These are phyloP conservation scores for Zygotorulaspora florentina DNA, from an alignment of 805 yeast genomes.

Conservation along the genomic window DNA sequence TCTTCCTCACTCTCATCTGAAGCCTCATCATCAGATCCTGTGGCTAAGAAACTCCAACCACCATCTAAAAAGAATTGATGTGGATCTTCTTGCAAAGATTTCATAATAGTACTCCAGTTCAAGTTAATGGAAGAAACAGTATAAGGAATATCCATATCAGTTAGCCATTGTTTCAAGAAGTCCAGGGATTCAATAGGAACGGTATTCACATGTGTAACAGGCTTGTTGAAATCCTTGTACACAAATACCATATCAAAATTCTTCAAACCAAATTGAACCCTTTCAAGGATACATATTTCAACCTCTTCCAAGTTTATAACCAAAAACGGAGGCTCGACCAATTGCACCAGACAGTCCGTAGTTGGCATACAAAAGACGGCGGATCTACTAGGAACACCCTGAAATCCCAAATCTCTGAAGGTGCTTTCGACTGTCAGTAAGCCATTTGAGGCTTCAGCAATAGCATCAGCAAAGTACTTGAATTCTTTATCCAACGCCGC, in stretches of 20 bases:
- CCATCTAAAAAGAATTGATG: conserved; percentile 91
- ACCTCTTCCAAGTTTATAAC: conserved; percentile 89
- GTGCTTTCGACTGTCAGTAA: conserved; percentile 87
- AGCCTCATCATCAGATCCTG: conserved; percentile 75
- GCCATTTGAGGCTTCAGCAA: conserved; percentile 84
- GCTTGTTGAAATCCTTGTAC: conserved; percentile 80
- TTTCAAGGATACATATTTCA: conserved; percentile 91
- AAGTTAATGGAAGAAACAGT: conserved; percentile 93
- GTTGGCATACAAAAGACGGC: conserved; percentile 95
- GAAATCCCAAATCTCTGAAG: conserved; percentile 92
- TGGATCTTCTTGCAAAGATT: conserved; percentile 86
- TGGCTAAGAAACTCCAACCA: conserved; percentile 93
- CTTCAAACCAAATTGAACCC: conserved; percentile 95
- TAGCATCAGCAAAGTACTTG: conserved; percentile 80
- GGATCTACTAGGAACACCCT: conserved; percentile 94
- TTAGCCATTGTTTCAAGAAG: conserved; percentile 91
- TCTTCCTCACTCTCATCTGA: conserved; percentile 71
- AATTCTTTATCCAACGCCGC: conserved; percentile 89
- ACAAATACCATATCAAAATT: conserved; percentile 97
- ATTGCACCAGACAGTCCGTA: conserved; percentile 90
- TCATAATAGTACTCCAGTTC: conserved; percentile 95
- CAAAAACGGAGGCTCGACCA: conserved; percentile 90
- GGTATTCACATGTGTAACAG: conserved; percentile 90
- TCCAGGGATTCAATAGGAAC: conserved; percentile 91
- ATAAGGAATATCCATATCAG: conserved; percentile 94